A percentile compares a stretch with the other conserved stretches of the same genome.
phyloP scores from a whole-genome alignment of 805 yeast species.

The Suhomyces prunicola region DNA sequence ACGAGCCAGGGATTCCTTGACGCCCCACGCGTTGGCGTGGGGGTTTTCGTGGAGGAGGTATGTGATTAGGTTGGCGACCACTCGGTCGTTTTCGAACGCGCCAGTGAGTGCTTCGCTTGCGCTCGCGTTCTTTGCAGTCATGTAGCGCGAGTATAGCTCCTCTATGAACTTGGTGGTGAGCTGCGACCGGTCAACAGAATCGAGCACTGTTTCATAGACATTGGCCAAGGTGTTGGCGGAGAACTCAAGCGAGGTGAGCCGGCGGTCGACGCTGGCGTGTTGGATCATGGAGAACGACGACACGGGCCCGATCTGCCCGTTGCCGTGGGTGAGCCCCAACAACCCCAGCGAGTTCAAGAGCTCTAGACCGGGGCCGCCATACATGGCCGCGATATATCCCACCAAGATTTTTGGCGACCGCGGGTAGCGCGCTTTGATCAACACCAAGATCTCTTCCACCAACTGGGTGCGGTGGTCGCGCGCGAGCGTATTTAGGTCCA shows the following conservation, averaged over 20 bases:
- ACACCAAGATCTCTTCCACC: conserved; percentile 28
- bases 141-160: conserved; percentile 22
- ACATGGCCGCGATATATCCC: conserved; percentile 35
- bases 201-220: conserved; percentile 24
- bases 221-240: conserved; percentile 18
- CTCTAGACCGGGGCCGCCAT: conserved; percentile 11
- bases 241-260: conserved; percentile 19
- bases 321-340: conserved; percentile 23
- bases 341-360: conserved; percentile 26
- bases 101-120: neutral
- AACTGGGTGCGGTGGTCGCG: conserved; percentile 17
- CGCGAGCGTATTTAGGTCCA: conserved; percentile 21
- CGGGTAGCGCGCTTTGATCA: conserved; percentile 29
- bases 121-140: conserved; percentile 1
- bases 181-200: conserved; percentile 11
- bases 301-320: conserved; percentile 13
- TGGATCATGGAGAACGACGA: conserved; percentile 16
- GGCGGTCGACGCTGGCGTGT: conserved; percentile 31
- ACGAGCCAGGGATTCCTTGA: conserved; percentile 9
- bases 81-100: conserved; percentile 6
- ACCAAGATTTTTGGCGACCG: conserved; percentile 32
- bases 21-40: conserved; percentile 14
- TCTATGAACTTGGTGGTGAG: conserved; percentile 16
- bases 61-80: conserved; percentile 8
- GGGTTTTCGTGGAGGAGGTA: conserved; percentile 6